Evolutionary conservation across 2,329 filamentous ascomycete species (phyloP).

Genomic region (Neofusicoccum cordaticola): DNA sequence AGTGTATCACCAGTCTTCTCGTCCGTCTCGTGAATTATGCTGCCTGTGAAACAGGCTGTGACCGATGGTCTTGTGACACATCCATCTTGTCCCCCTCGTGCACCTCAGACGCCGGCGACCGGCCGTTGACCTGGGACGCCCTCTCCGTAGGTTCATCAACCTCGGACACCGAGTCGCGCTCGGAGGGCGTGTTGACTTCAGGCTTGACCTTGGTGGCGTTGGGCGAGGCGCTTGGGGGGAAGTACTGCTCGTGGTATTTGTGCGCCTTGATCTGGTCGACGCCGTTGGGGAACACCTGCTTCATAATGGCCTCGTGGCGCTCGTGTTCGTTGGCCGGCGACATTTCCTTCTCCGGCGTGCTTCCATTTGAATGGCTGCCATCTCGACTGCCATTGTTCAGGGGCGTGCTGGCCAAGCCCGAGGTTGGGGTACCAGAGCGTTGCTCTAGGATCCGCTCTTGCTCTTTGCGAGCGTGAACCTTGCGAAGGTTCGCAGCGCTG

Average conservation of each 20-base stretch:
- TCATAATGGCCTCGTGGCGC: constrained; percentile 35
- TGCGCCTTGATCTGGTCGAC: constrained; percentile 24
- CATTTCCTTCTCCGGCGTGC: constrained; percentile 5
- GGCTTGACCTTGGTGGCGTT: constrained; percentile 8
- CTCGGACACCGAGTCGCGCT: constrained; percentile 1
- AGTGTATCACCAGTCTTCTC: neutral
- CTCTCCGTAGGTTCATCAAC: neutral
- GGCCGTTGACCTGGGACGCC: neutral
- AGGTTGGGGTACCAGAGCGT: constrained; percentile 24
- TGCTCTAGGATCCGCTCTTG: constrained; percentile 18
- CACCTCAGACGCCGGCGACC: neutral
- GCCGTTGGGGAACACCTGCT: constrained; percentile 37
- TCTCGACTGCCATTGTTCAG: constrained; percentile 11
- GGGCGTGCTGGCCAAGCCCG: constrained; percentile 19
- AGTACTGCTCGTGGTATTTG: constrained; percentile 19
- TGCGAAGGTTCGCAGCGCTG: constrained; percentile 51
- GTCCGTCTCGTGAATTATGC: constrained; percentile 2
- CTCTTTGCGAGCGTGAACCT: constrained; percentile 51
- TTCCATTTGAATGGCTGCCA: neutral
- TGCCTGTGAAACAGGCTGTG: neutral
- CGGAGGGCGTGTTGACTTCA: constrained; percentile 3
- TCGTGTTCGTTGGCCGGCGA: constrained; percentile 25
- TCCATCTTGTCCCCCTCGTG: constrained; percentile 7
- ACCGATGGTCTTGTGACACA: neutral
- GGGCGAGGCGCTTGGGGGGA: constrained; percentile 5